These are phyloP conservation scores for Dicorynia guianensis DNA, from an alignment of 306 rosid species.

Conservation along the genomic window DNA sequence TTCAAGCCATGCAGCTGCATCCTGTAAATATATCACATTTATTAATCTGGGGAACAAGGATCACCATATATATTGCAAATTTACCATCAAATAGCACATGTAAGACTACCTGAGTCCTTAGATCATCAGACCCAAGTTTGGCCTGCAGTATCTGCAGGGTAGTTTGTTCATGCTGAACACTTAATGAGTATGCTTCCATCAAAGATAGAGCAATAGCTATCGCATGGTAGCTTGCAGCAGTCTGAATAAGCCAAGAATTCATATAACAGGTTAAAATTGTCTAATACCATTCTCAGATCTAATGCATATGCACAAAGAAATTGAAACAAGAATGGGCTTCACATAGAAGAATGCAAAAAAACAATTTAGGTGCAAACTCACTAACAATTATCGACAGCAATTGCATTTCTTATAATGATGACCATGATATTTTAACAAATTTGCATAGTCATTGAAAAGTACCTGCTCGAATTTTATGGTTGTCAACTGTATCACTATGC, in stretches of 20 bases:
- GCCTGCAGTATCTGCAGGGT: slow-evolving; percentile 95
- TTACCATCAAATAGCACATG: slow-evolving; percentile 13
- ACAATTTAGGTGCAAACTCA: background rate
- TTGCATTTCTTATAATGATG: slow-evolving; percentile 13
- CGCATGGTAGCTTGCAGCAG: slow-evolving; percentile 99
- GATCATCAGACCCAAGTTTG: slow-evolving; percentile 94
- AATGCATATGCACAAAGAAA: slow-evolving; percentile 34
- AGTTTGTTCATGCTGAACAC: slow-evolving; percentile 98
- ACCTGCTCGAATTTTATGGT: slow-evolving; percentile 2
- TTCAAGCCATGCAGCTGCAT: slow-evolving; percentile 99
- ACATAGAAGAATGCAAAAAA: slow-evolving; percentile 7
- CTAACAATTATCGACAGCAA: slow-evolving; percentile 7
- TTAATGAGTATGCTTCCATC: slow-evolving; percentile 97
- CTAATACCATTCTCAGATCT: slow-evolving; percentile 6
- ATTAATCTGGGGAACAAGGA: slow-evolving; percentile 30
- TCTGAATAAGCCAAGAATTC: slow-evolving; percentile 57
- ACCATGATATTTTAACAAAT: background rate
- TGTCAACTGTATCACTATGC: background rate
- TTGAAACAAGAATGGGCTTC: slow-evolving; percentile 11
- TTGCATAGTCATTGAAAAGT: slow-evolving; percentile 8
- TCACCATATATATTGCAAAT: slow-evolving; percentile 1
- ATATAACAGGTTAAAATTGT: slow-evolving; percentile 34
- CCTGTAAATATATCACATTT: slow-evolving; percentile 59
- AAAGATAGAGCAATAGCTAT: slow-evolving; percentile 98
- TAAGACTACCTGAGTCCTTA: slow-evolving; percentile 84